These are phyloP conservation scores for Akanthomyces uredinophilus DNA, from an alignment of 2,329 filamentous ascomycete species.

Conservation along the genomic window DNA sequence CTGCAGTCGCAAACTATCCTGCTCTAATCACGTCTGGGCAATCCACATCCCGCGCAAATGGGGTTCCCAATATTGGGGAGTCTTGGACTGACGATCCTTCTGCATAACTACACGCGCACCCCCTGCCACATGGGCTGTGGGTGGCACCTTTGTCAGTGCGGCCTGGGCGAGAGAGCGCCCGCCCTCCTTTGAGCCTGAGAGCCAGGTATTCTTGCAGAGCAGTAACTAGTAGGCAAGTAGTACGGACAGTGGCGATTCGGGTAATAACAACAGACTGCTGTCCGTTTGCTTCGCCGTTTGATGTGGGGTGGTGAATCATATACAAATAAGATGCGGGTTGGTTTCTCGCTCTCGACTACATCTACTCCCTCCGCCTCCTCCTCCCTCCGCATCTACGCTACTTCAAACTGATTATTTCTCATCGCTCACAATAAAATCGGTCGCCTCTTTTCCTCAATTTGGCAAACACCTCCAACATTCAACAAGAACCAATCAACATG, in stretches of 20 bases:
- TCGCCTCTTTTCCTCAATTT: neutral
- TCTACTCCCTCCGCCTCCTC: neutral
- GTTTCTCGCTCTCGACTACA: neutral
- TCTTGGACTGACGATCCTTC: neutral
- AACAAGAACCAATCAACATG: neutral
- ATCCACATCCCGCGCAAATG: neutral
- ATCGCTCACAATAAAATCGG: too few species aligned
- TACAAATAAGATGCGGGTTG: too few species aligned
- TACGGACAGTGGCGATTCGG: neutral
- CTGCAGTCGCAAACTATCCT: neutral
- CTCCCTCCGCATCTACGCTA: neutral
- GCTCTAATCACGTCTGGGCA: neutral
- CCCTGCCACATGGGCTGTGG: neutral
- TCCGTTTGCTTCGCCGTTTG: neutral
- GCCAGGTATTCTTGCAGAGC: neutral
- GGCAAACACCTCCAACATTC: neutral
- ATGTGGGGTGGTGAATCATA: neutral
- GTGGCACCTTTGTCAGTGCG: neutral
- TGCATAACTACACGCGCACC: neutral
- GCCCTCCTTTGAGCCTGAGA: neutral
- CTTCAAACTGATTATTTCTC: neutral
- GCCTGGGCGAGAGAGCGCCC: neutral
- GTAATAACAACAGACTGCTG: neutral
- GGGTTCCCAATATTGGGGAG: neutral
- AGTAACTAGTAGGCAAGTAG: too few species aligned